Base-by-base conservation (phyloP, 805 yeast species). In the Kluyveromyces dobzhanskii region DNA sequence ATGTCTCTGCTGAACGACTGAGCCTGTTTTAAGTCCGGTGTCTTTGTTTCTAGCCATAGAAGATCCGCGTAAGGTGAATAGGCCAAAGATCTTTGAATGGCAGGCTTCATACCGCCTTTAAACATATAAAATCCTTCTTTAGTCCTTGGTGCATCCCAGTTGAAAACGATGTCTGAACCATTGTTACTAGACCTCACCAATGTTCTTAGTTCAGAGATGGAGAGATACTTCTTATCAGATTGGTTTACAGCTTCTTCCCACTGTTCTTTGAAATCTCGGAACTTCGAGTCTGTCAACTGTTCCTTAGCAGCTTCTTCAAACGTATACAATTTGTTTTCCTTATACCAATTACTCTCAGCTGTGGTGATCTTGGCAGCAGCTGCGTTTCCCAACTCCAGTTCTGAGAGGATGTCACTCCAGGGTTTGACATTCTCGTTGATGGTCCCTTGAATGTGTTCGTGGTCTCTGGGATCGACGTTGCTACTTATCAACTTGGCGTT, bases 31-130 rank as follows among this genome's bases (percentile, higher is more conserved):
- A 76, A 53, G 46, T 75, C 69, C 14, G 83, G 83, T 3, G 69
- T 66, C 53, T 75, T 75, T 27, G 82, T 77, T 50, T 78, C 81
- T 13, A 76, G 60, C 83, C 83, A 77, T 17, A 77, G 54, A 52
- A 75, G 53, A 42, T 76, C 83, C 10, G 80, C 69, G 43, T 72
- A 71, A 11, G 80, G 81, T 4, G 79, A 75, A 53, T 64, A 77
- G 1, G 66, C 66, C 19, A 74, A 51, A 0, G 75, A 72, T 40
- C 83, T 64, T 48, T 71, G 68, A 31, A 76, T 58, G 3, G 81
- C 81, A 17, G 69, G 68, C 30, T 70, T 75, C 48, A 73, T 63
- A 16, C 80, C 73, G 1, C 71, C 60, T 40, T 66, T 55, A 43
- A 66, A 67, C 46, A 70, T 64, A 49, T 71, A 71, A 51, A 71